Base-by-base conservation (phyloP, 345 rosid genomes). In the Populus ilicifolia region DNA sequence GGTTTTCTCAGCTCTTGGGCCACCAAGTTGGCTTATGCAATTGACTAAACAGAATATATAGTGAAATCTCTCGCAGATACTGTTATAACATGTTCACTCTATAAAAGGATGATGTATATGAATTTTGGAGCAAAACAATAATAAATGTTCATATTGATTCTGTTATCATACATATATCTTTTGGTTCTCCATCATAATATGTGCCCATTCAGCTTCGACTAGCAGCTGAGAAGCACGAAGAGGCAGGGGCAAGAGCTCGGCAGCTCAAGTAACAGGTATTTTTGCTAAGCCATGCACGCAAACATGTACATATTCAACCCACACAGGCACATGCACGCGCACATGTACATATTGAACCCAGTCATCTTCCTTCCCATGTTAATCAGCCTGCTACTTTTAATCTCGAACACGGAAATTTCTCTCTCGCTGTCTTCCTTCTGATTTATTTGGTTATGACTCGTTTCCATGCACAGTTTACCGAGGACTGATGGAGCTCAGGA, bases 401-500 rank as follows among this genome's bases (percentile, higher is more conserved):
- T n/a, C 63, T 11, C 2, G 62, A 21, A 56, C 27, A 8, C 62
- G 8, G 13, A 21, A 21, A 20, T 38, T 8, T 35, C 44, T 67
- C 38, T 23, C 67, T 63, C 3, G 61, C 12, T 7, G 9, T 29
- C 36, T 63, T 29, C 25, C 36, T 5, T 73, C 56, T 33, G 10
- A 38, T 54, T 25, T 44, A 6, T 27, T 27, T 6, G 46, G 12
- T 64, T 27, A 29, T 61, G 38, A 23, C 17, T 68, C 18, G 41
- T 11, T 70, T 30, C 25, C 39, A 27, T 73, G 61, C 41, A 78
- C 89, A 93, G 99, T 89, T 80, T 96, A 95, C 82, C 86, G 93
- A 18, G 99, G 97, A 6, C 85, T 93, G 4, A 10, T 76, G 86
- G 98, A 95, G 91, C 84, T 95, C 69, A 89, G 89, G 91, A 95